These are phyloP conservation scores for Paraphaeosphaeria sporulosa DNA, from an alignment of 2,329 filamentous ascomycete genomes.

Conservation along the genomic window DNA sequence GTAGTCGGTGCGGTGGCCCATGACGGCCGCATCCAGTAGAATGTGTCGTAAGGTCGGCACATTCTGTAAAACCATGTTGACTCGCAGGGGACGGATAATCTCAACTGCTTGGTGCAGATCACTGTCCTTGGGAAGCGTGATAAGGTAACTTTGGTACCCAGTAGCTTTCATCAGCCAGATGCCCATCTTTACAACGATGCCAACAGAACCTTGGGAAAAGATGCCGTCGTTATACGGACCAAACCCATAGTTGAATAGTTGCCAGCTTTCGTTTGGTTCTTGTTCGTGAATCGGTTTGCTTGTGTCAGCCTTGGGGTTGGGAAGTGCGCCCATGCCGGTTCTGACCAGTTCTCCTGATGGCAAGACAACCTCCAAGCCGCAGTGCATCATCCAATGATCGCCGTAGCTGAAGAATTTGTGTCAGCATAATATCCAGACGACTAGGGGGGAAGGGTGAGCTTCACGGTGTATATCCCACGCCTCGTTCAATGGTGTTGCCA, in stretches of 20 bases:
- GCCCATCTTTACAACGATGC: conserved; percentile 53
- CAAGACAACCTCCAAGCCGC: conserved; percentile 53
- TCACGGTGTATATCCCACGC: conserved; percentile 41
- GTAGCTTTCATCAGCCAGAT: conserved; percentile 61
- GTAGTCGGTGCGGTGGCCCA: conserved; percentile 47
- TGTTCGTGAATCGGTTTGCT: neutral
- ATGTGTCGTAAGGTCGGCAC: conserved; percentile 53
- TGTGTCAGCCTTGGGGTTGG: conserved; percentile 22
- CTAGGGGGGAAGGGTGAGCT: too few relatives aligned
- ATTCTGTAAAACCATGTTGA: conserved; percentile 54
- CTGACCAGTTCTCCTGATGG: conserved; percentile 50
- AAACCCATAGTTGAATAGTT: conserved; percentile 39
- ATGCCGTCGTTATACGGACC: conserved; percentile 48
- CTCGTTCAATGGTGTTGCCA: conserved; percentile 43
- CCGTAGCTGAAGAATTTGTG: conserved; percentile 17
- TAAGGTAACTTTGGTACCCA: conserved; percentile 46
- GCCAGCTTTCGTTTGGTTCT: conserved; percentile 3
- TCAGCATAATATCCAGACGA: neutral
- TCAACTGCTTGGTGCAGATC: conserved; percentile 59
- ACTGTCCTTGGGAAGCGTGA: conserved; percentile 58
- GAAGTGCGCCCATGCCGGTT: conserved; percentile 52
- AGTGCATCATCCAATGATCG: conserved; percentile 45
- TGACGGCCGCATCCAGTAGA: conserved; percentile 51
- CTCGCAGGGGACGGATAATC: conserved; percentile 53
- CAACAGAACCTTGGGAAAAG: conserved; percentile 59